phyloP scores from a whole-genome alignment of 164 flowering plant genomes.

The Vitis amurensis region DNA sequence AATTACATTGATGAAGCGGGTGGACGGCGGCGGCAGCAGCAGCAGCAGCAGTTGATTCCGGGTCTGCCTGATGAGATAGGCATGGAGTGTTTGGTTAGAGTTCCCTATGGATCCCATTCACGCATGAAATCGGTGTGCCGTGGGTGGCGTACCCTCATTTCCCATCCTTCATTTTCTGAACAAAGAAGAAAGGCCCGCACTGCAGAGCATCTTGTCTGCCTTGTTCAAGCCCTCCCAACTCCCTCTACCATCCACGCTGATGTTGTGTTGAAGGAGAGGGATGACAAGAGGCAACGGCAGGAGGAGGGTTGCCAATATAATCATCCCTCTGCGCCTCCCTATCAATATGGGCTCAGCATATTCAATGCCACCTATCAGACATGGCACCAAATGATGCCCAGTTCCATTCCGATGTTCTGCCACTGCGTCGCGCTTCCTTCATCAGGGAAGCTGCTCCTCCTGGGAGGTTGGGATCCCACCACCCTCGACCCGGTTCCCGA shows the following conservation, averaged over 20 bases:
- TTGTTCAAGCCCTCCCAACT: conserved; percentile 31
- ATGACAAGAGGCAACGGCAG: neutral
- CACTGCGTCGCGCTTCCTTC: conserved; percentile 28
- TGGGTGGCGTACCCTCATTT: conserved; percentile 23
- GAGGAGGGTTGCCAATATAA: too few relatives aligned
- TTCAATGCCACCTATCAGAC: conserved; percentile 11
- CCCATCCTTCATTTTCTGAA: conserved; percentile 10
- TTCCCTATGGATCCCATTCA: conserved; percentile 23
- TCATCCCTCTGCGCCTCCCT: conserved; percentile 3
- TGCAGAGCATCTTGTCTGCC: conserved; percentile 31
- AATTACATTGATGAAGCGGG: too few relatives aligned
- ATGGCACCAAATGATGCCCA: conserved; percentile 18
- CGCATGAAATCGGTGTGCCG: conserved; percentile 27
- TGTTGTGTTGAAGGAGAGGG: neutral
- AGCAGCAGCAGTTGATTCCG: conserved; percentile 14
- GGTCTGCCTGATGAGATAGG: conserved; percentile 37
- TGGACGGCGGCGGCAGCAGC: neutral
- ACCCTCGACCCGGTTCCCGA: conserved; percentile 27
- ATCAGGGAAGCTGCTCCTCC: conserved; percentile 21
- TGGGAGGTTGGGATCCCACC: conserved; percentile 42
- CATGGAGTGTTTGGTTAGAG: conserved; percentile 29
- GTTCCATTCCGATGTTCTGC: conserved; percentile 27
- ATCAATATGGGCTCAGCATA: conserved; percentile 22
- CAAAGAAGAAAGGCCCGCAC: conserved; percentile 11
- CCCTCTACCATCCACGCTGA: neutral